Conservation (phyloP, 371 early-diverging fungal genomes). For the Capillidium heterosporum region DNA sequence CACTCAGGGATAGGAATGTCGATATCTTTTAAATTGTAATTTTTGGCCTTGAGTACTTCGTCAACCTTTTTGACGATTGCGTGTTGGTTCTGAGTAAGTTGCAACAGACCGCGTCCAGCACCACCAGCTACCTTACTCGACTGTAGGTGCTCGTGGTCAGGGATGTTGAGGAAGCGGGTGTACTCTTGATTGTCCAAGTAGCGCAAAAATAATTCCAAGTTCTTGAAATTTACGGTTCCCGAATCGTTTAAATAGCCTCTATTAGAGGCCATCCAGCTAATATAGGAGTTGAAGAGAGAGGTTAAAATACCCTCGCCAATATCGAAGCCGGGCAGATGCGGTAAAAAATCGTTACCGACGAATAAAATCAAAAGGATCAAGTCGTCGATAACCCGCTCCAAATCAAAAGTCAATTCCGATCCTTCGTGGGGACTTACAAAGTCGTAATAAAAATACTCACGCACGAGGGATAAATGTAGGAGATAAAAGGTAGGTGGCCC, state of each 20-base stretch:
- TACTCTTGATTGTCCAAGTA: slow-evolving; percentile 41
- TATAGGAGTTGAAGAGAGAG: slow-evolving; percentile 70
- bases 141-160: slow-evolving; percentile 21
- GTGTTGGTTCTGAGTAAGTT: neutral
- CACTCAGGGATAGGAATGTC: neutral
- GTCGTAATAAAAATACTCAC: slow-evolving; percentile 66
- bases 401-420: slow-evolving; percentile 25
- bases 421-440: slow-evolving; percentile 53
- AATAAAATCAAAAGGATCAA: slow-evolving; percentile 87
- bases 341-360: slow-evolving; percentile 98
- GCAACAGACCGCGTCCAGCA: too few relatives aligned
- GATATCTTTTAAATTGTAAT: too few relatives aligned
- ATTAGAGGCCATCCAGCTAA: slow-evolving; percentile 32
- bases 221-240: slow-evolving; percentile 45
- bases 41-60: neutral
- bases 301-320: slow-evolving; percentile 88
- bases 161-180: neutral
- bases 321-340: slow-evolving; percentile 84
- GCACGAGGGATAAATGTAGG: slow-evolving; percentile 69
- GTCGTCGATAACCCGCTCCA: slow-evolving; percentile 93
- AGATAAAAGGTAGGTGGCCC: slow-evolving; percentile 49
- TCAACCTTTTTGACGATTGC: neutral
- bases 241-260: slow-evolving; percentile 77
- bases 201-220: slow-evolving; percentile 44
- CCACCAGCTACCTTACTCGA: neutral